Evolutionary conservation across 306 rosid genomes (phyloP).

Genomic region (Astragalus membranaceus): DNA sequence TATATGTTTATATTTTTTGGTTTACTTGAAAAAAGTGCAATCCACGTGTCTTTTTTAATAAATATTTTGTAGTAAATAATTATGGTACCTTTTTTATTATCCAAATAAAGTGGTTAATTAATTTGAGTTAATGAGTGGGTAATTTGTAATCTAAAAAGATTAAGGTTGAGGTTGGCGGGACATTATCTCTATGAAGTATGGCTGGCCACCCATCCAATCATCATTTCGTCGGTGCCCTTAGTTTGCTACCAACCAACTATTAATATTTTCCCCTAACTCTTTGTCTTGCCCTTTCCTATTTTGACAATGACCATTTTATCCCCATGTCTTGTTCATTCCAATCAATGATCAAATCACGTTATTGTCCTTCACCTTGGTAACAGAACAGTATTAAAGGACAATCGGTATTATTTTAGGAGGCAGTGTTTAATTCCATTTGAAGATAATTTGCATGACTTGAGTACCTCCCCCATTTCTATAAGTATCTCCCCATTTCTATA

Average conservation of each 20-base stretch:
- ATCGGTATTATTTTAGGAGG: too few species aligned
- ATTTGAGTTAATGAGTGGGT: too few species aligned
- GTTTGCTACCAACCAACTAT: slow-evolving; percentile 51
- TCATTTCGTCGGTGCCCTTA: slow-evolving; percentile 67
- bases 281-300: slow-evolving; percentile 1
- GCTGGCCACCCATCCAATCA: slow-evolving; percentile 62
- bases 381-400: too few species aligned
- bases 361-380: slow-evolving; percentile 15
- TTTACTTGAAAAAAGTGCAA: not conserved
- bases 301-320: slow-evolving; percentile 11
- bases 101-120: not conserved
- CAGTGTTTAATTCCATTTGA: too few species aligned
- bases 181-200: slow-evolving; percentile 19
- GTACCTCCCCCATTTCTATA: too few species aligned
- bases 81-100: not conserved
- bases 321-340: not conserved
- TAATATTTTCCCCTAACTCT: slow-evolving; percentile 18
- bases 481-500: too few species aligned
- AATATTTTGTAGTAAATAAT: too few species aligned
- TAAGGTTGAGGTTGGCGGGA: slow-evolving; percentile 20
- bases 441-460: too few species aligned
- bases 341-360: not conserved
- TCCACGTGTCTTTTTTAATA: not conserved
- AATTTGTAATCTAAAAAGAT: not conserved
- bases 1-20: not conserved